phyloP scores from a whole-genome alignment of 768 basidiomycete species.

The Boletus tylopilopsis region DNA sequence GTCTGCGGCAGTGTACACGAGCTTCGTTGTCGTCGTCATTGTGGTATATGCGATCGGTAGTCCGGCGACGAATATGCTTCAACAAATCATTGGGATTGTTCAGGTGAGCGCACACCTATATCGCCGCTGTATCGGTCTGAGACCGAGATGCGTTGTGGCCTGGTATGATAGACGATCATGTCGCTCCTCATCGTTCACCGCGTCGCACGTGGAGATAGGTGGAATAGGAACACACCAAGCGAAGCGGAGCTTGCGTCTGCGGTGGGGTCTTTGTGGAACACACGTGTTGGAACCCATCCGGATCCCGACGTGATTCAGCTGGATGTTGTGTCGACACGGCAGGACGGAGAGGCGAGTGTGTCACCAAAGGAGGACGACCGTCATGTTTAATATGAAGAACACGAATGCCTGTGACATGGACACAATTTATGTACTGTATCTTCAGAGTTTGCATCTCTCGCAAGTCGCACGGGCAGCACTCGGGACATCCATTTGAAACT shows the following conservation, averaged over 20 bases:
- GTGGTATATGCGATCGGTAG: constrained; percentile 38
- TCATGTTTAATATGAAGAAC: neutral
- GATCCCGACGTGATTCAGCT: neutral
- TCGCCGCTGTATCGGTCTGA: neutral
- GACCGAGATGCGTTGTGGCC: neutral
- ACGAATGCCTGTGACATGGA: neutral
- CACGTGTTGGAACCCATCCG: neutral
- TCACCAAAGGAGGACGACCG: neutral
- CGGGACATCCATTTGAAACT: too few relatives aligned
- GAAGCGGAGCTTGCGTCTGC: neutral
- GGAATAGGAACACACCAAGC: constrained; percentile 20
- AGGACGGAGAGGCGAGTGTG: neutral
- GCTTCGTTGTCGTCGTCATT: constrained; percentile 39
- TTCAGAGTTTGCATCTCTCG: too few relatives aligned
- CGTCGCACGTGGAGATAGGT: constrained; percentile 36
- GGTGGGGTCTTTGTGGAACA: neutral
- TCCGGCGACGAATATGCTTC: constrained; percentile 40
- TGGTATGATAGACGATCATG: constrained; percentile 32
- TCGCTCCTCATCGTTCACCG: constrained; percentile 38
- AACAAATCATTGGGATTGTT: constrained; percentile 11
- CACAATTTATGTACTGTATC: too few relatives aligned
- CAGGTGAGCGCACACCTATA: constrained; percentile 6
- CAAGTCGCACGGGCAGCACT: too few relatives aligned
- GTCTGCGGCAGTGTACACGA: constrained; percentile 42
- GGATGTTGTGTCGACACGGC: neutral